Percentiles rank a stretch among this genome's conserved stretches.
phyloP scores from a whole-genome alignment of 176 grass and related monocot genomes.

The Puccinellia tenuiflora region DNA sequence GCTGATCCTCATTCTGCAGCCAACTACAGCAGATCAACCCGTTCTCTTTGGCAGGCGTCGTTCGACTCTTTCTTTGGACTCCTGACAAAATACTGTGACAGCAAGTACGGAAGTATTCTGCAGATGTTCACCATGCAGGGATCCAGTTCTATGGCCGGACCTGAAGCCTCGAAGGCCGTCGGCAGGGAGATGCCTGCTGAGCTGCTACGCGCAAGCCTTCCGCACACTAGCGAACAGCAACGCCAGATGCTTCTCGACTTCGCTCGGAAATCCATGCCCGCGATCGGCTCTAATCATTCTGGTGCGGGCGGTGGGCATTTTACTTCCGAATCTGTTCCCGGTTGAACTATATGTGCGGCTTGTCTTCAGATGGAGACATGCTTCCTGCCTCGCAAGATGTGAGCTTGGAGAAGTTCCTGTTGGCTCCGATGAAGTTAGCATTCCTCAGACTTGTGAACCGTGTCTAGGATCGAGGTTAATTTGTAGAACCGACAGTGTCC shows the following conservation, averaged over 20 bases:
- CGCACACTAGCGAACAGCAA: slow-evolving; percentile 80
- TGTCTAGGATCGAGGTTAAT: slow-evolving; percentile 32
- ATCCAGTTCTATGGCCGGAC: slow-evolving; percentile 28
- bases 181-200: slow-evolving; percentile 87
- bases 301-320: slow-evolving; percentile 11
- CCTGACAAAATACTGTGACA: slow-evolving; percentile 76
- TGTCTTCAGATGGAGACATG: slow-evolving; percentile 29
- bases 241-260: slow-evolving; percentile 70
- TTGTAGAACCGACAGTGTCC: not conserved
- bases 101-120: slow-evolving; percentile 86
- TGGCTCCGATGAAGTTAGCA: slow-evolving; percentile 26
- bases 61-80: slow-evolving; percentile 93
- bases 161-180: slow-evolving; percentile 65
- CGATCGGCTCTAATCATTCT: slow-evolving; percentile 39
- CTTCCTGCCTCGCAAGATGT: not conserved
- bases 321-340: slow-evolving; percentile 53
- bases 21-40: slow-evolving; percentile 54
- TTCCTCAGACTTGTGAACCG: slow-evolving; percentile 13
- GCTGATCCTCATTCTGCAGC: slow-evolving; percentile 64
- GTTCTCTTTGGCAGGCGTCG: slow-evolving; percentile 94
- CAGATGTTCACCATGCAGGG: slow-evolving; percentile 62
- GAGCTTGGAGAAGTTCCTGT: slow-evolving; percentile 33
- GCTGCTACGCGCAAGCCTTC: slow-evolving; percentile 78
- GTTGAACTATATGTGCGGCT: slow-evolving; percentile 20
- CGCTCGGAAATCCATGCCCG: slow-evolving; percentile 56